Evolutionary conservation across 2,329 filamentous ascomycete genomes (phyloP).

Genomic region (Corniculantispora saksenae): DNA sequence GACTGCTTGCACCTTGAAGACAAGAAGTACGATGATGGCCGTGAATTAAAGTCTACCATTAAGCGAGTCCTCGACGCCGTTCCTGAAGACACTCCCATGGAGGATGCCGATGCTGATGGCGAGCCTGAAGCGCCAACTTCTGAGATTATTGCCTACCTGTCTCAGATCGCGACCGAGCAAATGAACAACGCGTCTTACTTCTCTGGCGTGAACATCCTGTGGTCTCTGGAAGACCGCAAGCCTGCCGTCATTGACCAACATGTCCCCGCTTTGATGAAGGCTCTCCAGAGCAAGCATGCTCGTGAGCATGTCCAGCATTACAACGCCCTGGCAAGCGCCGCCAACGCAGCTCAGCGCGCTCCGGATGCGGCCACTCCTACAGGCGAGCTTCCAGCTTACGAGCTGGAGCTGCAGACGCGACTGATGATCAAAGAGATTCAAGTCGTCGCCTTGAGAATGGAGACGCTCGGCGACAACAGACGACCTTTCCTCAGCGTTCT

Average conservation of each 20-base stretch:
- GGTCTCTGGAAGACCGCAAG: slow-evolving; percentile 84
- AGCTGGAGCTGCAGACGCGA: slow-evolving; percentile 84
- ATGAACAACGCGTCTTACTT: slow-evolving; percentile 80
- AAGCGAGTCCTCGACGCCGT: slow-evolving; percentile 85
- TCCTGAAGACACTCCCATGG: slow-evolving; percentile 72
- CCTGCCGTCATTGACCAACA: slow-evolving; percentile 88
- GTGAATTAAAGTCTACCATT: slow-evolving; percentile 72
- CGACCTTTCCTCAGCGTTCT: slow-evolving; percentile 93
- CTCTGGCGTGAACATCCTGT: slow-evolving; percentile 88
- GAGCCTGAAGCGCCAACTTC: slow-evolving; percentile 79
- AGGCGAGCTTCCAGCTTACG: slow-evolving; percentile 67
- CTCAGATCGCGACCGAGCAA: slow-evolving; percentile 82
- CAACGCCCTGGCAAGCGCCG: slow-evolving; percentile 55
- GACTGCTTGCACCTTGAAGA: slow-evolving; percentile 82
- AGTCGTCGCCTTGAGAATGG: slow-evolving; percentile 88
- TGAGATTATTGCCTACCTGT: slow-evolving; percentile 83
- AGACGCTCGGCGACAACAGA: slow-evolving; percentile 84
- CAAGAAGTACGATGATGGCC: slow-evolving; percentile 67
- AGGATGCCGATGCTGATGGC: slow-evolving; percentile 79
- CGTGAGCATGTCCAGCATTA: slow-evolving; percentile 88
- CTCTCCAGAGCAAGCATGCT: slow-evolving; percentile 85
- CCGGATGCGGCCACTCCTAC: slow-evolving; percentile 56
- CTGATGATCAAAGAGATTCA: slow-evolving; percentile 95
- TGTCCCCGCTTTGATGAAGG: slow-evolving; percentile 86
- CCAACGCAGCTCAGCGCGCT: slow-evolving; percentile 43